Percentiles rank a stretch among this genome's conserved stretches.
These are phyloP conservation scores for Verticillium longisporum DNA, from an alignment of 2,329 filamentous ascomycete genomes.

Conservation along the genomic window DNA sequence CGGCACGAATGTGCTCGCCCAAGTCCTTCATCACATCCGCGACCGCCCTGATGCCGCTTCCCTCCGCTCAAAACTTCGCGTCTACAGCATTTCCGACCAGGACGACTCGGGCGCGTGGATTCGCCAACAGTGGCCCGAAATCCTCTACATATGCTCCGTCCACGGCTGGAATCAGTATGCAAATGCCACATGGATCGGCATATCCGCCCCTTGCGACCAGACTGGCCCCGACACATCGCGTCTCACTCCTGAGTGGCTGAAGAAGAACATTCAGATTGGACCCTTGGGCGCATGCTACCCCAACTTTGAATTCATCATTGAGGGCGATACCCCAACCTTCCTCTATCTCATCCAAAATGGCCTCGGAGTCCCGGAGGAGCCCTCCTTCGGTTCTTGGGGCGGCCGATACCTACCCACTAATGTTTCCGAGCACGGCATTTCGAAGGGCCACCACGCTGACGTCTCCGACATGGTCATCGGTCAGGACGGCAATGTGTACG, in stretches of 20 bases:
- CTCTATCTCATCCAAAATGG: constrained; percentile 42
- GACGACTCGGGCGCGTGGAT: constrained; percentile 53
- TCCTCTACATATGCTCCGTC: constrained; percentile 49
- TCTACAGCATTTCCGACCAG: constrained; percentile 53
- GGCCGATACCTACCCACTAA: constrained; percentile 33
- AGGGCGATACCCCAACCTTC: constrained; percentile 46
- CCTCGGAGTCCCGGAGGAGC: constrained; percentile 36
- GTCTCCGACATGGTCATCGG: constrained; percentile 19
- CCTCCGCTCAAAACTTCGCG: constrained; percentile 34
- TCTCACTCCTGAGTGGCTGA: constrained; percentile 43
- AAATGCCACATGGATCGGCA: constrained; percentile 48
- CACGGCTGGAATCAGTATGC: constrained; percentile 51
- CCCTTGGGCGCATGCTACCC: constrained; percentile 36
- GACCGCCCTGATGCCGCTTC: constrained; percentile 21
- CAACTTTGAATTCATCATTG: constrained; percentile 41
- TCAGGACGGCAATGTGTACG: constrained; percentile 17
- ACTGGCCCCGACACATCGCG: constrained; percentile 38
- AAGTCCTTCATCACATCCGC: constrained; percentile 33
- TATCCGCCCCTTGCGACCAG: constrained; percentile 34
- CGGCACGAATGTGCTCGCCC: constrained; percentile 44
- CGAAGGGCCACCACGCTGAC: constrained; percentile 20
- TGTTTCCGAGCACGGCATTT: constrained; percentile 13
- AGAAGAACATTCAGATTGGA: constrained; percentile 43
- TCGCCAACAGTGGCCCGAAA: constrained; percentile 41
- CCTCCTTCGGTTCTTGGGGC: constrained; percentile 42